Base-by-base conservation (phyloP, 1,284 basidiomycete species). In the Vanrija sp. region DNA sequence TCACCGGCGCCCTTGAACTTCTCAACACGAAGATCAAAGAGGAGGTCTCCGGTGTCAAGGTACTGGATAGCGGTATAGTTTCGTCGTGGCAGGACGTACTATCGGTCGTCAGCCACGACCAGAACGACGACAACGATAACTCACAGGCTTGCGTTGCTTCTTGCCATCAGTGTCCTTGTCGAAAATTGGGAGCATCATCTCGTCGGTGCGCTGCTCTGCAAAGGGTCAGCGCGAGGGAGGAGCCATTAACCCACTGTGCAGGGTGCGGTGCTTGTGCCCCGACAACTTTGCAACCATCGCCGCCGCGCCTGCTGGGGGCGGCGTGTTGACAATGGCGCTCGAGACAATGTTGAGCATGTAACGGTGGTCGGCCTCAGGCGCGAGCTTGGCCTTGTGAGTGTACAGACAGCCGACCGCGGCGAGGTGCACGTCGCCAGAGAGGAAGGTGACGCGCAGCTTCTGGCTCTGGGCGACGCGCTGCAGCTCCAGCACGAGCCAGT, bases 341-440 rank as follows among this genome's bases (percentile, higher is more conserved):
- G 63, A 65, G 38, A 74, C 54, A 25, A 78, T 76, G 61, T 92
- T 93, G 44, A 93, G 71, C 90, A 95, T 95, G 72, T 89, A 95
- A 37, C 89, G 83, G 68, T 84, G 78, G 70, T 96, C 93, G 27
- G 72, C 61, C 2, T 74, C 67, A 1, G 87, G 84, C 3, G 63
- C 54, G n/a, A 70, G 66, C 10, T 83, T 58, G 41, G 82, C 82
- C 9, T 67, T 60, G 43, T 61, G 51, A 9, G 88, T 88, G 73
- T 86, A 89, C 63, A 92, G 78, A 12, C 84, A 73, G 2, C 88
- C 87, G 1, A 93, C 88, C 0, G 89, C 87, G 0, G 87, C 87
- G 61, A 88, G 88, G 67, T 96, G 92, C 20, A 96, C 92, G 67
- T 97, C 92, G 3, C 93, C 93, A 0, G 86, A 87, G n/a, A 96